A percentile compares a stretch with the other conserved stretches of the same genome.
Conservation (phyloP, 345 rosid species). For the Eucalyptus coolabah region DNA sequence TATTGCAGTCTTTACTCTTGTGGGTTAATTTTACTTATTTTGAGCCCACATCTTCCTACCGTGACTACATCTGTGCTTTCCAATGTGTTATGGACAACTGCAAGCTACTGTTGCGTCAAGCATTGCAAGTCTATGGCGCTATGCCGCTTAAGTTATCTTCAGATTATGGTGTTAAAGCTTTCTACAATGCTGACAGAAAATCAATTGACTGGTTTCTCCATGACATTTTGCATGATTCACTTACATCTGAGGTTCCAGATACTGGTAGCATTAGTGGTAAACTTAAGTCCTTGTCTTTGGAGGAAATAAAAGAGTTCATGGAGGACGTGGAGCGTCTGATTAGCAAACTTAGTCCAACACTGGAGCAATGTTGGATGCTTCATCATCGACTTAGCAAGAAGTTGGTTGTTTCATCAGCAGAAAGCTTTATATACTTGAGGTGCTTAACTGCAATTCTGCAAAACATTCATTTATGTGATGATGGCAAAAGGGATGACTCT, state of each 20-base stretch:
- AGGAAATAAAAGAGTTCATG: slow-evolving; percentile 36
- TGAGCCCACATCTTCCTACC: slow-evolving; percentile 51
- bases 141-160: slow-evolving; percentile 30
- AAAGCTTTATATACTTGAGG: slow-evolving; percentile 41
- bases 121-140: slow-evolving; percentile 20
- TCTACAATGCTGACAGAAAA: slow-evolving; percentile 8
- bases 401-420: slow-evolving; percentile 38
- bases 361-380: slow-evolving; percentile 57
- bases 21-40: slow-evolving; percentile 53
- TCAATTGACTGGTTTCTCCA: slow-evolving; percentile 32
- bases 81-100: slow-evolving; percentile 47
- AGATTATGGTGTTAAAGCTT: neutral
- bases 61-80: slow-evolving; percentile 66
- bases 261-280: slow-evolving; percentile 1
- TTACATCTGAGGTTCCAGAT: slow-evolving; percentile 14
- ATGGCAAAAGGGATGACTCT: slow-evolving; percentile 11
- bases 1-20: slow-evolving; percentile 37
- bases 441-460: slow-evolving; percentile 37
- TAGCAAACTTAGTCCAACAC: slow-evolving; percentile 30
- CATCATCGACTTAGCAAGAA: slow-evolving; percentile 49
- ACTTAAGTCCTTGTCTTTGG: slow-evolving; percentile 15
- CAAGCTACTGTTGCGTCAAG: slow-evolving; percentile 33
- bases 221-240: slow-evolving; percentile 8
- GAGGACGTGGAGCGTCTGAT: slow-evolving; percentile 37
- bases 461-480: slow-evolving; percentile 16